Conservation (phyloP, 306 rosid species). For the Cucurbita maxima region DNA sequence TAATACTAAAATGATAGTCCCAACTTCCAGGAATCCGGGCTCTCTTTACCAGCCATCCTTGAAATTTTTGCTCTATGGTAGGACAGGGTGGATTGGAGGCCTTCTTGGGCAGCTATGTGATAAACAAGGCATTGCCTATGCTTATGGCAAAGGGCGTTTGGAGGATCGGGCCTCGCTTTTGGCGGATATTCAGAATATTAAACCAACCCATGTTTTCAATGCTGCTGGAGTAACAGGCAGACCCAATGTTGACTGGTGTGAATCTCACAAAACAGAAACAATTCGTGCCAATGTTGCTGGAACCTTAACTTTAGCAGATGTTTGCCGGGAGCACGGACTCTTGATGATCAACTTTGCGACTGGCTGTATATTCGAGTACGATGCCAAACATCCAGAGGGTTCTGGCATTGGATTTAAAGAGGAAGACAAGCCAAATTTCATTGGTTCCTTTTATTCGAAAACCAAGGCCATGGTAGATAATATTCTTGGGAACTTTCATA, state of each 20-base stretch:
- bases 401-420: slow-evolving; percentile 66
- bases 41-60: slow-evolving; percentile 3
- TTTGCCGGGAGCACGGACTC: slow-evolving; percentile 47
- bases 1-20: slow-evolving; percentile 10
- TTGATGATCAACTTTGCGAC: slow-evolving; percentile 59
- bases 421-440: slow-evolving; percentile 54
- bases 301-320: slow-evolving; percentile 26
- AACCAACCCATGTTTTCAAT: slow-evolving; percentile 41
- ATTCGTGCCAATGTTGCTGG: slow-evolving; percentile 18
- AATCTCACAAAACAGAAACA: slow-evolving; percentile 19
- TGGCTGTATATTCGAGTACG: slow-evolving; percentile 59
- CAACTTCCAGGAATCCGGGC: slow-evolving; percentile 7
- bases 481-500: not conserved
- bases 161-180: slow-evolving; percentile 18
- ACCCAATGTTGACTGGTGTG: slow-evolving; percentile 17
- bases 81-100: slow-evolving; percentile 19
- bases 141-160: slow-evolving; percentile 20
- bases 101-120: slow-evolving; percentile 22
- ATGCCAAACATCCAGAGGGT: slow-evolving; percentile 44
- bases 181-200: slow-evolving; percentile 17
- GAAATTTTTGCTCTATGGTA: slow-evolving; percentile 35
- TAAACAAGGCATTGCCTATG: slow-evolving; percentile 26
- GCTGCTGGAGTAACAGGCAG: slow-evolving; percentile 23
- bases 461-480: slow-evolving; percentile 63
- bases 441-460: slow-evolving; percentile 61